A percentile compares a stretch with the other conserved stretches of the same genome.
Evolutionary conservation across 805 yeast species (phyloP).

Genomic region (Blastobotrys robertii): DNA sequence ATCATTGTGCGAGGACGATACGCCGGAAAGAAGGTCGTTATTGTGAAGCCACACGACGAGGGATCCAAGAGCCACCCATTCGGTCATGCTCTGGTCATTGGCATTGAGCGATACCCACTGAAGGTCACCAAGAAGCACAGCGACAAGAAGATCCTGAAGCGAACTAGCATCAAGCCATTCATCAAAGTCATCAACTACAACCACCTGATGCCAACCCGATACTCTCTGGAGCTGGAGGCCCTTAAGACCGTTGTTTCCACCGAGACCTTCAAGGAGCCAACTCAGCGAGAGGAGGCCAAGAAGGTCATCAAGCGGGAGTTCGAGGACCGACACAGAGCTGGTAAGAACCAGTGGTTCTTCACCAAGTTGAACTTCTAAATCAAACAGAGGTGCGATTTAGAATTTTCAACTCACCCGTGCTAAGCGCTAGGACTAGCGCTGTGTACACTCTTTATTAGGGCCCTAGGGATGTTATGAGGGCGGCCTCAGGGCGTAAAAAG

Average conservation of each 20-base stretch:
- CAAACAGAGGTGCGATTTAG: not conserved
- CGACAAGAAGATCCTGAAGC: slow-evolving; percentile 92
- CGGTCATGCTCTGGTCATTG: slow-evolving; percentile 99
- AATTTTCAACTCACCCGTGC: not conserved
- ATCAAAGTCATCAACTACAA: slow-evolving; percentile 98
- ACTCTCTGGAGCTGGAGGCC: slow-evolving; percentile 92
- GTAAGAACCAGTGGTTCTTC: slow-evolving; percentile 99
- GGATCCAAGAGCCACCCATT: slow-evolving; percentile 98
- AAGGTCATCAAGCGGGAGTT: slow-evolving; percentile 98
- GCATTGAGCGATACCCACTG: slow-evolving; percentile 97
- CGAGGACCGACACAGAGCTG: slow-evolving; percentile 97
- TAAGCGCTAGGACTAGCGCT: too few relatives aligned
- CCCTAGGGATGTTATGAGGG: too few relatives aligned
- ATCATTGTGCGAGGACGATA: slow-evolving; percentile 99
- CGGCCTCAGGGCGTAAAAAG: too few relatives aligned
- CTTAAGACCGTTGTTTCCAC: slow-evolving; percentile 86
- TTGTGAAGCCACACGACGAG: slow-evolving; percentile 96
- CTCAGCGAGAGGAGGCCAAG: slow-evolving; percentile 98
- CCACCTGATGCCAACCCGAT: slow-evolving; percentile 99
- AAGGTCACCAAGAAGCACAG: slow-evolving; percentile 93
- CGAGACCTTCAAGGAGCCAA: slow-evolving; percentile 94
- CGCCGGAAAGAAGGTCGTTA: slow-evolving; percentile 99
- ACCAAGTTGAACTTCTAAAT: slow-evolving; percentile 85
- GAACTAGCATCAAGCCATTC: slow-evolving; percentile 98
- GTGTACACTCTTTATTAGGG: too few relatives aligned